Percentiles rank a stretch among this genome's conserved stretches.
These are phyloP conservation scores for Stipa capillata DNA, from an alignment of 176 grass and related monocot species.

Conservation along the genomic window DNA sequence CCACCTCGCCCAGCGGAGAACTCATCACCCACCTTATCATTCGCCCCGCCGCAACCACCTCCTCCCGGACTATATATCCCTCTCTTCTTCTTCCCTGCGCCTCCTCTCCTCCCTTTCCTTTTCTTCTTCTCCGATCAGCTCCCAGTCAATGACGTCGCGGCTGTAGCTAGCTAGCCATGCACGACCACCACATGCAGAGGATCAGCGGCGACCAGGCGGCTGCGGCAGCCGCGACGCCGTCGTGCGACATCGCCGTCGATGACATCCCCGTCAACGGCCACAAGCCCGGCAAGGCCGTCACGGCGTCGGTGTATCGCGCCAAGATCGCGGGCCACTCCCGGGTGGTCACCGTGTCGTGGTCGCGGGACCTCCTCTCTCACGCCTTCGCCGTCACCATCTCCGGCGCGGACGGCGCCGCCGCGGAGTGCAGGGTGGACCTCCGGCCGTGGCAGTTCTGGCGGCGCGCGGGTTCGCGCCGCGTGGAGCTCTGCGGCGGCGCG, in stretches of 20 bases:
- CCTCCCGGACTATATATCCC: slow-evolving; percentile 11
- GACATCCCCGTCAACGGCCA: slow-evolving; percentile 20
- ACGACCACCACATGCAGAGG: not conserved
- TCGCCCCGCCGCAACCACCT: slow-evolving; percentile 12
- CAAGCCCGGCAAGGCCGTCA: slow-evolving; percentile 42
- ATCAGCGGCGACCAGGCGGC: slow-evolving; percentile 1
- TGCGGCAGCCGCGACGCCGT: not conserved
- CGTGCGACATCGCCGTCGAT: slow-evolving; percentile 21
- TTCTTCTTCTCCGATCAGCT: not conserved
- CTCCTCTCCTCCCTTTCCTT: not conserved
- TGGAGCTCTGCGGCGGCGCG: slow-evolving; percentile 35
- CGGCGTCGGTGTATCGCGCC: slow-evolving; percentile 70
- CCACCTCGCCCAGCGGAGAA: not conserved
- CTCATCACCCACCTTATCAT: slow-evolving; percentile 23
- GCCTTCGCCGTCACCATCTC: slow-evolving; percentile 49
- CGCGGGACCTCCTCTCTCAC: slow-evolving; percentile 52
- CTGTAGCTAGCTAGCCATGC: slow-evolving; percentile 14
- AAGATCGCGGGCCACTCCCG: slow-evolving; percentile 78
- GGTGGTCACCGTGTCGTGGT: slow-evolving; percentile 65
- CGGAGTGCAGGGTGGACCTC: slow-evolving; percentile 51
- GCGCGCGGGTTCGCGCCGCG: slow-evolving; percentile 35
- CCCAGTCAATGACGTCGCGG: not conserved
- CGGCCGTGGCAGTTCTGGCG: slow-evolving; percentile 89
- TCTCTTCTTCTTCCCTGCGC: not conserved
- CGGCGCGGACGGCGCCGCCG: slow-evolving; percentile 2